Evolutionary conservation across 768 basidiomycete species (phyloP).

Genomic region (Chiua virens): DNA sequence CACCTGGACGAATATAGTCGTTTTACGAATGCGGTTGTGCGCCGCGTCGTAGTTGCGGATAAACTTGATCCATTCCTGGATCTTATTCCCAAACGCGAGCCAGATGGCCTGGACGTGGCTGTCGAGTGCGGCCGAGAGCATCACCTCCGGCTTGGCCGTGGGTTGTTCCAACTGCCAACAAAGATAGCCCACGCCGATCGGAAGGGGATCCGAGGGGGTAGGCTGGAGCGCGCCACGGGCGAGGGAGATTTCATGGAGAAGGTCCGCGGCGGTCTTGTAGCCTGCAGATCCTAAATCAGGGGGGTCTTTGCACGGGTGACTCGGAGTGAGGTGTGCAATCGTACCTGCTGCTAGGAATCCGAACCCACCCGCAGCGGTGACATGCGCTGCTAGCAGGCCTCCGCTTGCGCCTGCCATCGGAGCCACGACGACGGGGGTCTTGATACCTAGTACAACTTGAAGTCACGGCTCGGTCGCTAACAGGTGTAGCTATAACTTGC

Average conservation of each 20-base stretch:
- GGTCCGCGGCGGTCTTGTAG: conserved; percentile 43
- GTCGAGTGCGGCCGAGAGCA: conserved; percentile 53
- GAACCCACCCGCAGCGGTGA: conserved; percentile 69
- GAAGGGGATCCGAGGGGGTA: conserved; percentile 35
- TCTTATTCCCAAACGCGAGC: conserved; percentile 67
- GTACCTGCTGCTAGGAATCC: conserved; percentile 71
- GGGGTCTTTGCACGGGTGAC: neutral
- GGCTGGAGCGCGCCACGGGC: conserved; percentile 47
- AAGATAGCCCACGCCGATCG: conserved; percentile 75
- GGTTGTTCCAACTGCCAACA: conserved; percentile 66
- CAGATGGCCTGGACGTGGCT: conserved; percentile 64
- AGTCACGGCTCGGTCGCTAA: neutral
- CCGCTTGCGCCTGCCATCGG: conserved; percentile 75
- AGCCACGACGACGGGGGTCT: conserved; percentile 59
- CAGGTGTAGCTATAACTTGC: conserved; percentile 31
- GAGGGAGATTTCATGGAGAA: conserved; percentile 51
- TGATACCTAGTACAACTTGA: conserved; percentile 47
- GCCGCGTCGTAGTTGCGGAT: conserved; percentile 55
- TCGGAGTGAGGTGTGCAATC: neutral
- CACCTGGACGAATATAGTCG: conserved; percentile 66
- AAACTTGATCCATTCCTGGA: conserved; percentile 59
- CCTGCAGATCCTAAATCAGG: conserved; percentile 35
- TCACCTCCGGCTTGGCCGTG: conserved; percentile 35
- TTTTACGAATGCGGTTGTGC: conserved; percentile 39
- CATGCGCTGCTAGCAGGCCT: conserved; percentile 58